phyloP scores from a whole-genome alignment of 1,139 yeast genomes.

The Magnusiomyces magnusii region DNA sequence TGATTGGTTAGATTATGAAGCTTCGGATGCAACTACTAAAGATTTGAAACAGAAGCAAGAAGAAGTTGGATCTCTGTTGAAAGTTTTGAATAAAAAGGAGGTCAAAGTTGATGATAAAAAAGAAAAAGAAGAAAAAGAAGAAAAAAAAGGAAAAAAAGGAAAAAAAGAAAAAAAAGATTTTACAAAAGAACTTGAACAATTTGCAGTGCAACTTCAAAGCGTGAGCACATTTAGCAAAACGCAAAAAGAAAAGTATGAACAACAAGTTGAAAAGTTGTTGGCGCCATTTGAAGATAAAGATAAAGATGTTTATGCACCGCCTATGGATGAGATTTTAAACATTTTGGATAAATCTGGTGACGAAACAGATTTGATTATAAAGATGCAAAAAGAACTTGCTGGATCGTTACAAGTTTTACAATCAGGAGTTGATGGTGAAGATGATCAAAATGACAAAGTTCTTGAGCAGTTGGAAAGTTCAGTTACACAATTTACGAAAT shows the following conservation, averaged over 20 bases:
- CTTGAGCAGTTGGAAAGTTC: slow-evolving; percentile 39
- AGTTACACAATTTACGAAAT: slow-evolving; percentile 36
- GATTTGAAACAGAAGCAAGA: slow-evolving; percentile 2
- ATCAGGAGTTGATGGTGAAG: slow-evolving; percentile 41
- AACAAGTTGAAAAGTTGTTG: background rate
- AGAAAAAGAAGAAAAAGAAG: background rate
- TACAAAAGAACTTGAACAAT: background rate
- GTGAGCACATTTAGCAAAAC: background rate
- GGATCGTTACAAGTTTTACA: slow-evolving; percentile 60
- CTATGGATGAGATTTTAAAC: background rate
- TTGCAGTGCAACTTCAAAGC: background rate
- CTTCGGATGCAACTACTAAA: slow-evolving; percentile 1
- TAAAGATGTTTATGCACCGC: background rate
- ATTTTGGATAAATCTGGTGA: background rate
- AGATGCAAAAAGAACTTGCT: background rate
- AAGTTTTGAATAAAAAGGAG: background rate
- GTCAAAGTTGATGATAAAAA: slow-evolving; percentile 2
- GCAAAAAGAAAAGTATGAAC: background rate
- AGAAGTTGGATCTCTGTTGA: background rate
- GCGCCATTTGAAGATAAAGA: background rate
- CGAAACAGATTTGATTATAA: background rate
- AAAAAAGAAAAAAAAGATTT: background rate
- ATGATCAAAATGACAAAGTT: background rate
- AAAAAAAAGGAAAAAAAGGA: background rate
- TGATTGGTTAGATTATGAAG: slow-evolving; percentile 9